Base-by-base conservation (phyloP, 1,284 basidiomycete species). In the Ceratobasidium sp. region DNA sequence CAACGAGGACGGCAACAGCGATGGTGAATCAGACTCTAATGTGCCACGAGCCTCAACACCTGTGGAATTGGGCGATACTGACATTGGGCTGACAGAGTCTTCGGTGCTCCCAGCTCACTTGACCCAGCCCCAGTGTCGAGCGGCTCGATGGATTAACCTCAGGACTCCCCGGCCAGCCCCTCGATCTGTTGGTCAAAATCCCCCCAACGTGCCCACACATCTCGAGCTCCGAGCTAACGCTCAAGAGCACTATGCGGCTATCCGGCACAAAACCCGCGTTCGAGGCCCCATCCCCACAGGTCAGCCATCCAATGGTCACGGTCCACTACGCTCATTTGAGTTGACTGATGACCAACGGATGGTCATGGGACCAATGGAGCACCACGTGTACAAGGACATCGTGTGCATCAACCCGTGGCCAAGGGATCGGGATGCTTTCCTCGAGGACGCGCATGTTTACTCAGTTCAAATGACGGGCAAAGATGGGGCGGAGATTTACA, bases 401-500 rank as follows among this genome's bases (percentile, higher is more conserved):
- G 43, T 61, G 14, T 61, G 23, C 16, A 16, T n/a, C 28, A 46
- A 61, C 28, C 59, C 59, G 16, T 61, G 59, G 59, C 59, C 59
- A 0, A 28, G 46, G 28, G 59, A 61, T 18, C 59, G 23, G 5
- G 59, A 61, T 5, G 26, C 4, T 21, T 61, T 46, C n/a, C 26
- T 61, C 18, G 21, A 32, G 41, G 21, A 28, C 10, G 59, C 59
- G 14, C 9, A 46, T 18, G 23, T 46, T 14, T 61, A 61, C 12
- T 3, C 59, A 2, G 26, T 30, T 8, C 8, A 61, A 3, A 30
- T 61, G 41, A 46, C 59, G 1, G 43, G 43, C 1, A 46, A 46
- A 30, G 18, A 10, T 9, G 43, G 43, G 14, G 21, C 59, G 12
- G 14, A 61, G 8, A 28, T 61, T 1, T 46, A 18, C 8, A 61